Base-by-base conservation (phyloP, 306 rosid genomes). In the Begonia peltatifolia region DNA sequence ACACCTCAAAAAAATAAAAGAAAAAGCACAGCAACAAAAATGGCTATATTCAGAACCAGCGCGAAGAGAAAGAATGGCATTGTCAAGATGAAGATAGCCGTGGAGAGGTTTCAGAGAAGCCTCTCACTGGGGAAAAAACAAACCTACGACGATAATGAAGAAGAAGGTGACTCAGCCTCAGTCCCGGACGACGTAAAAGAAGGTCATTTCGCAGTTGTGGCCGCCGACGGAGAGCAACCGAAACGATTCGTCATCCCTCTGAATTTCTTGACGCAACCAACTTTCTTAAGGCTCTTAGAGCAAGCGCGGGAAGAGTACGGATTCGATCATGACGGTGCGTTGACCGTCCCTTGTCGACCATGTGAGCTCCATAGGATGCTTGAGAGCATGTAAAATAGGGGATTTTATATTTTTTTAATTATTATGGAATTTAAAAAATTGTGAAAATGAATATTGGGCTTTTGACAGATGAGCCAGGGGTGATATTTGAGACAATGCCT, bases 201-300 rank as follows among this genome's bases (percentile, higher is more conserved):
- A 71, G 94, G 97, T 1, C 95, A 90, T 55, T 82, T 90, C 36
- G 87, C 87, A 0, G 95, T 85, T 58, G 74, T 80, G 9, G 94
- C 90, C 0, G 79, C 53, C 38, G 63, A 71, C 6, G 74, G 82
- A 13, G 72, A 74, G 9, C 67, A 68, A 41, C 66, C 75, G 4
- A 83, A 71, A 72, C 83, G 92, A 57, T 82, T 83, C 10, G 85
- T 79, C 59, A 70, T 80, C 17, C 85, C 95, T 11, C 61, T 90
- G 42, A 67, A 73, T 14, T 90, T 76, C 53, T 75, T 90, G 60
- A 59, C 67, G 0, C 80, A 74, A 80, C 18, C 95, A 8, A 47
- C 48, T 0, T 90, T 90, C 60, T 23, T 76, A 63, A 71, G 77
- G 55, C 71, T 85, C 2, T 47, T 90, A 66, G 87, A 80, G 59